Percentiles rank a stretch among this genome's conserved stretches.
These are phyloP conservation scores for Sporothrix sp. DNA, from an alignment of 2,329 filamentous ascomycete genomes.

Conservation along the genomic window DNA sequence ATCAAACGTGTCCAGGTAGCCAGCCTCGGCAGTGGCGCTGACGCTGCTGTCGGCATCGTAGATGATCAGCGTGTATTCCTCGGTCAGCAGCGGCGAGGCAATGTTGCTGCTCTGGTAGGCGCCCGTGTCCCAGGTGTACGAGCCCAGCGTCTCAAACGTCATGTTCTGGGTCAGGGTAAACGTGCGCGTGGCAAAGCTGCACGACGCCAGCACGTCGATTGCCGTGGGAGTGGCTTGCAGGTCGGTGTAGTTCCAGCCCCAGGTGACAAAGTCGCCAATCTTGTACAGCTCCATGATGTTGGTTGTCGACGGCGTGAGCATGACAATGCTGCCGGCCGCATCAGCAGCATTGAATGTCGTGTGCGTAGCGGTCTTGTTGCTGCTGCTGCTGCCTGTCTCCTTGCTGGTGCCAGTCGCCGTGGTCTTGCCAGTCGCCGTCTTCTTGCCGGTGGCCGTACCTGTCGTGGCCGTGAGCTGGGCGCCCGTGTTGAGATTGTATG, in stretches of 20 bases:
- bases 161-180: slow-evolving; percentile 57
- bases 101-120: slow-evolving; percentile 37
- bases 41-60: slow-evolving; percentile 46
- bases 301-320: slow-evolving; percentile 41
- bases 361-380: slow-evolving; percentile 21
- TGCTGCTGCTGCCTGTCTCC: slow-evolving; percentile 17
- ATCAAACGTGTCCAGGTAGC: slow-evolving; percentile 41
- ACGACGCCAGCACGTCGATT: slow-evolving; percentile 49
- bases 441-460: slow-evolving; percentile 22
- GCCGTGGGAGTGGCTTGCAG: slow-evolving; percentile 48
- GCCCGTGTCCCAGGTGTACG: slow-evolving; percentile 50
- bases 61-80: slow-evolving; percentile 52
- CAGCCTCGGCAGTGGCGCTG: slow-evolving; percentile 41
- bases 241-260: slow-evolving; percentile 57
- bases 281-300: slow-evolving; percentile 44
- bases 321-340: slow-evolving; percentile 41
- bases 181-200: slow-evolving; percentile 40
- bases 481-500: slow-evolving; percentile 34
- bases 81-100: slow-evolving; percentile 38
- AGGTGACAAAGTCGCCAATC: slow-evolving; percentile 50
- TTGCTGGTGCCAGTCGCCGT: slow-evolving; percentile 16
- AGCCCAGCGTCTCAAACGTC: slow-evolving; percentile 42
- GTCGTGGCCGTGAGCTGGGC: slow-evolving; percentile 22
- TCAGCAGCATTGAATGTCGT: slow-evolving; percentile 37
- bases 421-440: slow-evolving; percentile 12